A percentile compares a stretch with the other conserved stretches of the same genome.
Evolutionary conservation across 768 basidiomycete species (phyloP).

Genomic region (Kockovaella imperatae): DNA sequence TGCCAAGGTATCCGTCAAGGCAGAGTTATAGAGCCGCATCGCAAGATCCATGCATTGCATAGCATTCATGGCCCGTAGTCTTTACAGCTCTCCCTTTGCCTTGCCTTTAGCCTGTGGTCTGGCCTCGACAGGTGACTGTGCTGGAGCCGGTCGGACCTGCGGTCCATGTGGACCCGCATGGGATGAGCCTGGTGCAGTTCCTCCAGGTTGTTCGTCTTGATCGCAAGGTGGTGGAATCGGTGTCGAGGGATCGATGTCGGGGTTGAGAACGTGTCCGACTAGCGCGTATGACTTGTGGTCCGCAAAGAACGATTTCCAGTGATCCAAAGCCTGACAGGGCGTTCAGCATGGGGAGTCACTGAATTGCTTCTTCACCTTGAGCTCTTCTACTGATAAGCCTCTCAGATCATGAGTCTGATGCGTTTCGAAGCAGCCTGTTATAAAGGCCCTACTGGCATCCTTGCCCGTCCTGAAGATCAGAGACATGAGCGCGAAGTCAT

Average conservation of each 20-base stretch:
- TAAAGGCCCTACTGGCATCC: slow-evolving; percentile 87
- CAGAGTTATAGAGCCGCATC: slow-evolving; percentile 20
- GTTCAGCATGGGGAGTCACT: background rate
- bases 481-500: slow-evolving; percentile 37
- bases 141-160: too few relatives aligned
- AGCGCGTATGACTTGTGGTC: slow-evolving; percentile 71
- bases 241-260: slow-evolving; percentile 35
- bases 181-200: background rate
- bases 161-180: too few relatives aligned
- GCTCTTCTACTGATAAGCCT: slow-evolving; percentile 64
- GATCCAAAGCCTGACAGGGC: slow-evolving; percentile 57
- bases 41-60: background rate
- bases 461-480: slow-evolving; percentile 53
- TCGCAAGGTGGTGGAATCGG: slow-evolving; percentile 40
- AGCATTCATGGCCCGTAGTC: background rate
- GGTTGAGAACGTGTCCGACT: slow-evolving; percentile 58
- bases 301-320: slow-evolving; percentile 86
- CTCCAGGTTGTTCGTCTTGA: slow-evolving; percentile 3
- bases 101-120: background rate
- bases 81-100: background rate
- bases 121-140: too few relatives aligned
- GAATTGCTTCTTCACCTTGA: slow-evolving; percentile 54
- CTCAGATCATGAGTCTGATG: slow-evolving; percentile 88
- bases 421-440: slow-evolving; percentile 82
- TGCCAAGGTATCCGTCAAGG: slow-evolving; percentile 17